These are phyloP conservation scores for Phialemonium atrogriseum DNA, from an alignment of 2,329 filamentous ascomycete genomes.

Conservation along the genomic window DNA sequence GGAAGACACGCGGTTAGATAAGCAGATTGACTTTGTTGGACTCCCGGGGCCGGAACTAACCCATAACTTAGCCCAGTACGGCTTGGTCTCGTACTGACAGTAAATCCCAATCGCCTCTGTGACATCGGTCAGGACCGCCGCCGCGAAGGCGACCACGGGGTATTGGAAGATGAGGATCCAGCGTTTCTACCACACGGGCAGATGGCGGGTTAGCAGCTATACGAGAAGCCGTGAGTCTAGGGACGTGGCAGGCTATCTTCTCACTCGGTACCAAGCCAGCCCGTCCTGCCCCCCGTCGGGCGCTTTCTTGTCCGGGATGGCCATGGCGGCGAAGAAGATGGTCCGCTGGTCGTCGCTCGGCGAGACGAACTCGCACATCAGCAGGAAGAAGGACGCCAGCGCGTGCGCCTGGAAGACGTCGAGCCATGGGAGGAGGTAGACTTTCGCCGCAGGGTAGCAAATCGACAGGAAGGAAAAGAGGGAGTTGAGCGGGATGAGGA, in stretches of 20 bases:
- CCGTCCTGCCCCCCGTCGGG: conserved; percentile 16
- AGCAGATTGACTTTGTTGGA: no score
- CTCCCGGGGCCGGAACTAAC: conserved; percentile 8
- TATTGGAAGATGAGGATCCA: conserved; percentile 33
- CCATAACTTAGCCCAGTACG: conserved; percentile 22
- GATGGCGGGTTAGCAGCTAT: background rate
- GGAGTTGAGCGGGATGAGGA: conserved; percentile 30
- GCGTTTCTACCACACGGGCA: conserved; percentile 12
- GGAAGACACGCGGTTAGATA: no score
- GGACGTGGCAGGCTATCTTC: no score
- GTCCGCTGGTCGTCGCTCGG: conserved; percentile 23
- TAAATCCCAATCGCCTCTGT: conserved; percentile 20
- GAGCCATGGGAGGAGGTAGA: conserved; percentile 30
- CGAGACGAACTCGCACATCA: conserved; percentile 32
- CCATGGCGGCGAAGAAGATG: conserved; percentile 26
- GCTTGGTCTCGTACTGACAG: conserved; percentile 19
- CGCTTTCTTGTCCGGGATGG: conserved; percentile 18
- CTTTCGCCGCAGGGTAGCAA: conserved; percentile 24
- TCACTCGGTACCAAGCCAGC: no score
- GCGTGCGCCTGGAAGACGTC: conserved; percentile 30
- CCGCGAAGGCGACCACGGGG: conserved; percentile 23
- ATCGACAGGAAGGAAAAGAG: conserved; percentile 29
- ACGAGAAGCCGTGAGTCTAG: no score
- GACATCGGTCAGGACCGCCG: conserved; percentile 30
- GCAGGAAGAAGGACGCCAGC: conserved; percentile 33